These are phyloP conservation scores for Pythium scleroteichum DNA, from an alignment of 352 stramenopile genomes.

Conservation along the genomic window DNA sequence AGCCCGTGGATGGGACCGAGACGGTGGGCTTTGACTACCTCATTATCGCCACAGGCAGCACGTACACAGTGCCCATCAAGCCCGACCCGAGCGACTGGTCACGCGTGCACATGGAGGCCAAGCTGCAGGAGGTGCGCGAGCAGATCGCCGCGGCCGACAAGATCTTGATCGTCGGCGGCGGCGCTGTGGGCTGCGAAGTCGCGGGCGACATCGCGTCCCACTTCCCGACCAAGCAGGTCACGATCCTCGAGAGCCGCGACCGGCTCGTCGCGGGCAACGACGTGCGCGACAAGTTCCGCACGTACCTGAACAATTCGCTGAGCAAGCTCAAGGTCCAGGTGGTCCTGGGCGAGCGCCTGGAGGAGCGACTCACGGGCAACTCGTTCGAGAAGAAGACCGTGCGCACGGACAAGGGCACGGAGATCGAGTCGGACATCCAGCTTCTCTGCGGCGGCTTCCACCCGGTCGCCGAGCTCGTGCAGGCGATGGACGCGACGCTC, in stretches of 20 bases:
- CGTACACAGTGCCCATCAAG: slow-evolving; percentile 64
- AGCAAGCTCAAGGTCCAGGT: slow-evolving; percentile 49
- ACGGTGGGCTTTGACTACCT: slow-evolving; percentile 57
- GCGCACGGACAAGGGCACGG: slow-evolving; percentile 50
- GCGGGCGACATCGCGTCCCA: slow-evolving; percentile 58
- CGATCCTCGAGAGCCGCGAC: slow-evolving; percentile 44
- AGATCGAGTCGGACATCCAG: slow-evolving; percentile 61
- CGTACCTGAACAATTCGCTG: slow-evolving; percentile 36
- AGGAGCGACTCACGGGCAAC: slow-evolving; percentile 38
- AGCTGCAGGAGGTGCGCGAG: slow-evolving; percentile 34
- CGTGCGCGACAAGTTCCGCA: slow-evolving; percentile 52
- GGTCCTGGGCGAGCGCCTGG: slow-evolving; percentile 53
- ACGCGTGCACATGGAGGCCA: slow-evolving; percentile 29
- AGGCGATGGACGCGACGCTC: slow-evolving; percentile 34
- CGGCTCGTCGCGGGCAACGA: slow-evolving; percentile 42
- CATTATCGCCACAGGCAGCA: slow-evolving; percentile 59
- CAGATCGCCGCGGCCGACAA: slow-evolving; percentile 42
- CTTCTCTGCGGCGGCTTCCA: slow-evolving; percentile 47
- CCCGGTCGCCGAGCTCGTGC: slow-evolving; percentile 33
- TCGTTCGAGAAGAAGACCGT: slow-evolving; percentile 43
- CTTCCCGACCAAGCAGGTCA: slow-evolving; percentile 61
- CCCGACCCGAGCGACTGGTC: slow-evolving; percentile 22
- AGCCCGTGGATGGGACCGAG: slow-evolving; percentile 31
- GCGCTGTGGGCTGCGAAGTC: slow-evolving; percentile 58
- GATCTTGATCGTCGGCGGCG: slow-evolving; percentile 56